Conservation (phyloP, 2,329 filamentous ascomycete species). For the Calonectria pseudoturangicola region DNA sequence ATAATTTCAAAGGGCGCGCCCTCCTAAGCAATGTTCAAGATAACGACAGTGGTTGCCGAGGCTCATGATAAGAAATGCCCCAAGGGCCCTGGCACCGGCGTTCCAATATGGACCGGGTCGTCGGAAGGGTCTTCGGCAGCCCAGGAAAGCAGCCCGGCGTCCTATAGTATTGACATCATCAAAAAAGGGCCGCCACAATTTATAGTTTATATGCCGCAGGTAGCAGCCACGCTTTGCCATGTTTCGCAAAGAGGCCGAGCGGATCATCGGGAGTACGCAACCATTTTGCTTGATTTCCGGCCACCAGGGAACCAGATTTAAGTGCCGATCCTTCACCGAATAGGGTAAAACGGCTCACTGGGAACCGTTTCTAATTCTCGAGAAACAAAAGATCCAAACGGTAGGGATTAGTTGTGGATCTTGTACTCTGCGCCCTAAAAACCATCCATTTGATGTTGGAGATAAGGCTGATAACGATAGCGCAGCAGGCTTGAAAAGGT, state of each 20-base stretch:
- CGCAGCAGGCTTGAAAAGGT: neutral
- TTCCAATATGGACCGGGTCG: slow-evolving; percentile 2
- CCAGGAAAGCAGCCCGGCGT: neutral
- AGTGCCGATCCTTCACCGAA: slow-evolving; percentile 11
- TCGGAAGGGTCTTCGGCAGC: slow-evolving; percentile 10
- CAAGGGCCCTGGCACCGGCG: neutral
- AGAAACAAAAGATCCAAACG: slow-evolving; percentile 19
- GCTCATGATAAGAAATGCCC: slow-evolving; percentile 1
- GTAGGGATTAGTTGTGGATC: slow-evolving; percentile 21
- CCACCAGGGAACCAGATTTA: neutral
- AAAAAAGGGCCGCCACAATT: neutral
- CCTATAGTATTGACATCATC: no score
- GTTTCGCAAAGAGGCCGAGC: slow-evolving; percentile 10
- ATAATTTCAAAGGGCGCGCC: neutral
- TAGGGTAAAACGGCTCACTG: slow-evolving; percentile 9
- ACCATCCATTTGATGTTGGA: neutral
- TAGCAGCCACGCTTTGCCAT: neutral
- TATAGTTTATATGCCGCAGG: slow-evolving; percentile 18
- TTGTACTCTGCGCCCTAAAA: slow-evolving; percentile 10
- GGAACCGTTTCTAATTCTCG: neutral
- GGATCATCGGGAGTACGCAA: slow-evolving; percentile 9
- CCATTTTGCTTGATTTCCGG: slow-evolving; percentile 10
- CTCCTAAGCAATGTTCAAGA: neutral
- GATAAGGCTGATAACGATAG: slow-evolving; percentile 27
- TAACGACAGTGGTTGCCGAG: slow-evolving; percentile 3